Percentiles rank a stretch among this genome's conserved stretches.
Evolutionary conservation across 495 filamentous ascomycete species (phyloP).

Genomic region (Podospora bellae-mahoneyi): DNA sequence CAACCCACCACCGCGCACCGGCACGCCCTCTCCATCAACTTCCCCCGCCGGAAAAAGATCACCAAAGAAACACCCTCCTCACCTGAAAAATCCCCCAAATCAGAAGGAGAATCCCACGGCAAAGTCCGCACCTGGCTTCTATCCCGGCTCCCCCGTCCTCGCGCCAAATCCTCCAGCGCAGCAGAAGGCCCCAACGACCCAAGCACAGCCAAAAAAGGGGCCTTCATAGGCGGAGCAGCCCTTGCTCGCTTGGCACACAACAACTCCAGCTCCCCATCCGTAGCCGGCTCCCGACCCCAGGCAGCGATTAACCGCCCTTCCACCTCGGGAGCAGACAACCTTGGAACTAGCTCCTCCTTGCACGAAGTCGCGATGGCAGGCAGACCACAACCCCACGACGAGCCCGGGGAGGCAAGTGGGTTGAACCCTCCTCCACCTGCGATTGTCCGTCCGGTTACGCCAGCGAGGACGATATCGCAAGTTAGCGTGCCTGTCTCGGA

Average conservation of each 20-base stretch:
- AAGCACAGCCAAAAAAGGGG: conserved; percentile 15
- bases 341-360: conserved; percentile 29
- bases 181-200: conserved; percentile 3
- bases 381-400: conserved; percentile 22
- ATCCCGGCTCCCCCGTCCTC: conserved; percentile 46
- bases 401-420: neutral
- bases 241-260: neutral
- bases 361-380: conserved; percentile 53
- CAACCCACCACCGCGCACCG: conserved; percentile 12
- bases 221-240: conserved; percentile 37
- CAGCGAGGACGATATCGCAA: conserved; percentile 10
- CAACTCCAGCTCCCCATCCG: neutral
- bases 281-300: neutral
- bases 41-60: conserved; percentile 22
- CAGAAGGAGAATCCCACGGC: conserved; percentile 12
- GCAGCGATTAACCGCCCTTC: conserved; percentile 19
- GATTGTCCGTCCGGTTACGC: neutral
- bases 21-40: conserved; percentile 24
- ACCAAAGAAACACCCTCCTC: conserved; percentile 9
- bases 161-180: conserved; percentile 30
- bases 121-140: conserved; percentile 62
- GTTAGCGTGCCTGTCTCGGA: conserved; percentile 9
- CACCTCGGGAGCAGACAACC: conserved; percentile 33
- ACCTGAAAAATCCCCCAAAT: conserved; percentile 9
- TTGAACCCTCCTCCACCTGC: neutral